phyloP scores from a whole-genome alignment of 2,329 filamentous ascomycete genomes.

The Penicillium rolfsii region DNA sequence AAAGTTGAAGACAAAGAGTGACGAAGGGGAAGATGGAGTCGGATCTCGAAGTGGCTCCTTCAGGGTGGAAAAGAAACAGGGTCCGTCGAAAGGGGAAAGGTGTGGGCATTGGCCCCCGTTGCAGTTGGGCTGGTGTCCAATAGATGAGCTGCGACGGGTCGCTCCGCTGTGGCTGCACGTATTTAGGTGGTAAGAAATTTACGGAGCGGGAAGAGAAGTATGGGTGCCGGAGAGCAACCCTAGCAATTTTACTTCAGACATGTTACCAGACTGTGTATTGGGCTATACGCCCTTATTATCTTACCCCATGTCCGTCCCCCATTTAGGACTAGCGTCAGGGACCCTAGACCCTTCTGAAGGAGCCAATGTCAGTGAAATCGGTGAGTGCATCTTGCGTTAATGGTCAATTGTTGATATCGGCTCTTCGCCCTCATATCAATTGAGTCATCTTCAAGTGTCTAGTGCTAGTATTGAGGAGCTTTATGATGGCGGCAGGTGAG shows the following conservation, averaged over 20 bases:
- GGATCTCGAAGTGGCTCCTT: conserved; percentile 20
- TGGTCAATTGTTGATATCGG: too few relatives aligned
- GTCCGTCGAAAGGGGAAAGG: conserved; percentile 14
- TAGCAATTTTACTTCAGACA: not conserved
- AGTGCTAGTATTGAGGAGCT: not conserved
- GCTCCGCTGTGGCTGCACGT: not conserved
- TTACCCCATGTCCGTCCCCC: conserved; percentile 6
- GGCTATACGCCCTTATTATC: not conserved
- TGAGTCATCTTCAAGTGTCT: not conserved
- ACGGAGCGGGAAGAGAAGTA: not conserved
- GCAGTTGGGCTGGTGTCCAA: not conserved
- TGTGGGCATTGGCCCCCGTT: conserved; percentile 5
- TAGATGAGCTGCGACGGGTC: not conserved
- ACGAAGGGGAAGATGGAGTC: conserved; percentile 24
- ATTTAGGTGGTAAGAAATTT: not conserved
- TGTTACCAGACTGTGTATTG: not conserved
- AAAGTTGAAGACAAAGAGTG: conserved; percentile 30
- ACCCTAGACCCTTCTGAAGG: conserved; percentile 2
- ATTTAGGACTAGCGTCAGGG: conserved; percentile 16
- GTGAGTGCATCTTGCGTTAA: not conserved
- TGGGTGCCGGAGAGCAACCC: too few relatives aligned
- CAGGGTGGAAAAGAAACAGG: conserved; percentile 24
- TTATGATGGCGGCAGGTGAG: not conserved
- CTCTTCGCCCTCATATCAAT: not conserved
- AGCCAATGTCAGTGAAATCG: not conserved